phyloP scores from a whole-genome alignment of 2,329 filamentous ascomycete species.

The Fusarium sacchari region DNA sequence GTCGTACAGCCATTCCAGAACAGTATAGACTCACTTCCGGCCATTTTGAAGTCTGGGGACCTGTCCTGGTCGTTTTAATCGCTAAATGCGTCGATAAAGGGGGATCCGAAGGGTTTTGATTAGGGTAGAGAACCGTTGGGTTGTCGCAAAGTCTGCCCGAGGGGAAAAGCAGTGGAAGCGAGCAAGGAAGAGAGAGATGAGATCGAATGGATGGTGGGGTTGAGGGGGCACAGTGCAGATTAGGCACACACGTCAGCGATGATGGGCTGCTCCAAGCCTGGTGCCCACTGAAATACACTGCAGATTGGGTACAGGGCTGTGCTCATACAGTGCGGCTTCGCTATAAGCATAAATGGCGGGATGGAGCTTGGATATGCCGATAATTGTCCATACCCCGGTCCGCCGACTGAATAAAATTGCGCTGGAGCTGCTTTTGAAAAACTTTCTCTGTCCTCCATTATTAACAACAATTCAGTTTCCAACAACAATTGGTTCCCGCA shows the following conservation, averaged over 20 bases:
- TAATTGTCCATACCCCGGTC: conserved; percentile 23
- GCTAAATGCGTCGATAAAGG: conserved; percentile 2
- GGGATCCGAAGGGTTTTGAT: neutral
- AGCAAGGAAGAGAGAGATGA: conserved; percentile 28
- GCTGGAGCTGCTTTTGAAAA: conserved; percentile 8
- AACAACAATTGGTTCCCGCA: neutral
- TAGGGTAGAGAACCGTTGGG: conserved; percentile 31
- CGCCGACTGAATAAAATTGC: conserved; percentile 31
- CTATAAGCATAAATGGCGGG: conserved; percentile 44
- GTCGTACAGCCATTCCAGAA: neutral
- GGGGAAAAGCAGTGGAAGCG: conserved; percentile 24
- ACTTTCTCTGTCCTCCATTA: conserved; percentile 4
- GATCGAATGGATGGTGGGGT: conserved; percentile 50
- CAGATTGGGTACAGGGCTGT: neutral
- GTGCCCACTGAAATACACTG: conserved; percentile 16
- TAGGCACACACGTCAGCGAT: conserved; percentile 31
- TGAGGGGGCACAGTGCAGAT: conserved; percentile 52
- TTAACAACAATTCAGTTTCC: conserved; percentile 18
- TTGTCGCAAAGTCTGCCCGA: conserved; percentile 50
- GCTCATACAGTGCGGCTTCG: conserved; percentile 39
- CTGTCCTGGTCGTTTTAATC: conserved; percentile 22
- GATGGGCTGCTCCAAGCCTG: conserved; percentile 2
- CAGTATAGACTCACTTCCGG: conserved; percentile 30
- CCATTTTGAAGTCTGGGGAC: conserved; percentile 41
- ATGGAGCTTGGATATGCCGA: conserved; percentile 40